Conservation (phyloP, 2,329 filamentous ascomycete species). For the Diplodia seriata region DNA sequence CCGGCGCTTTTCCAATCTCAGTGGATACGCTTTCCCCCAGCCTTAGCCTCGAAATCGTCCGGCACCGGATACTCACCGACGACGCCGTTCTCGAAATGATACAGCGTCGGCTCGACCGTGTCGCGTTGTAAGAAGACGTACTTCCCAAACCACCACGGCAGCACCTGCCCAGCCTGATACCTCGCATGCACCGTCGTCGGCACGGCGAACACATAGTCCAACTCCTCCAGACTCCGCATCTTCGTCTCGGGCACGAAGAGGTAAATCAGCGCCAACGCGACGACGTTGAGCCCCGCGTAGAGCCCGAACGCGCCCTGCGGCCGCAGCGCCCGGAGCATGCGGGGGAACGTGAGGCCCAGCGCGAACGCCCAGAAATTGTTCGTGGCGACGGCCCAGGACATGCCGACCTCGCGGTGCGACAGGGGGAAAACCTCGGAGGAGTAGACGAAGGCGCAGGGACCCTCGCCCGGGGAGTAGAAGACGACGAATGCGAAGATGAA, state of each 20-base stretch:
- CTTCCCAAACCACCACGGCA: constrained; percentile 57
- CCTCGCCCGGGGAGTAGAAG: constrained; percentile 52
- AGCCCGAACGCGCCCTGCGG: constrained; percentile 66
- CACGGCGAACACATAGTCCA: constrained; percentile 59
- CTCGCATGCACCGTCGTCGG: constrained; percentile 50
- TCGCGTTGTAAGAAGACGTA: constrained; percentile 50
- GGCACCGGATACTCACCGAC: not conserved
- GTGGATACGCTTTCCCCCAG: not conserved
- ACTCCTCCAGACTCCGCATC: constrained; percentile 56
- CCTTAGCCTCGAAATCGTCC: not conserved
- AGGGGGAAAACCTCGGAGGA: constrained; percentile 74
- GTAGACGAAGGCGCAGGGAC: constrained; percentile 70
- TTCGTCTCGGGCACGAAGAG: constrained; percentile 60
- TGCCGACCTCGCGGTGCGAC: constrained; percentile 73
- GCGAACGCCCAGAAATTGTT: constrained; percentile 67
- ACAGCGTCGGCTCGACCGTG: constrained; percentile 45
- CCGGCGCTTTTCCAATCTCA: too few relatives aligned
- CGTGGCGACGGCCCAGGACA: constrained; percentile 72
- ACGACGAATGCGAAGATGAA: constrained; percentile 65
- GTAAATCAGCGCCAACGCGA: constrained; percentile 65
- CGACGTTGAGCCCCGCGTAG: constrained; percentile 65
- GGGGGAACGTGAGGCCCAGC: constrained; percentile 67
- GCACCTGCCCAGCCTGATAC: constrained; percentile 48
- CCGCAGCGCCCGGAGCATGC: constrained; percentile 60
- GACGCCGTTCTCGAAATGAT: constrained; percentile 43